phyloP scores from a whole-genome alignment of 2,329 filamentous ascomycete species.

The Neoascochyta sp. region DNA sequence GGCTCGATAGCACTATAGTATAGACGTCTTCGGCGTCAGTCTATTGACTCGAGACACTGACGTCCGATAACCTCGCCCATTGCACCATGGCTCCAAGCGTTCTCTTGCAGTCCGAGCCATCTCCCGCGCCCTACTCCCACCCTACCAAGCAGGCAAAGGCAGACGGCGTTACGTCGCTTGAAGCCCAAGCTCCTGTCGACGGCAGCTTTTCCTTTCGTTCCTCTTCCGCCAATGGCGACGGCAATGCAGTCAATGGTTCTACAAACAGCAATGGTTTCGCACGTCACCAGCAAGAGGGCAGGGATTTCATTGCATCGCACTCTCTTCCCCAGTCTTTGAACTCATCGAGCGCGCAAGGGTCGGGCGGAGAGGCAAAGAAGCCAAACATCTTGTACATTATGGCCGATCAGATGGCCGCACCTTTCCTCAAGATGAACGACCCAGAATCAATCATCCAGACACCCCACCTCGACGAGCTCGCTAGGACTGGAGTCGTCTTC shows the following conservation, averaged over 20 bases:
- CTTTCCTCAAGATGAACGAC: constrained; percentile 89
- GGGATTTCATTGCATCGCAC: constrained; percentile 26
- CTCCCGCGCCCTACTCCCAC: constrained; percentile 13
- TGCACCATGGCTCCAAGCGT: constrained; percentile 30
- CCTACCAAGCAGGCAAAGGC: constrained; percentile 16
- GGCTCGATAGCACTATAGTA: too few relatives aligned
- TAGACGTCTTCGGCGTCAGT: too few relatives aligned
- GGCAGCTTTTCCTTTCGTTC: constrained; percentile 14
- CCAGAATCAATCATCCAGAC: constrained; percentile 85
- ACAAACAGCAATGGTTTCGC: constrained; percentile 10
- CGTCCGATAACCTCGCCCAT: neutral
- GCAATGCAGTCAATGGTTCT: constrained; percentile 13
- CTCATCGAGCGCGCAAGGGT: constrained; percentile 26
- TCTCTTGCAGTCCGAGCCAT: constrained; percentile 24
- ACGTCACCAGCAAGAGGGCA: constrained; percentile 13
- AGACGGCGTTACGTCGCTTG: constrained; percentile 18
- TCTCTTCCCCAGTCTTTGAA: constrained; percentile 18
- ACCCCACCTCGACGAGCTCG: constrained; percentile 80
- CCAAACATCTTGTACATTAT: constrained; percentile 91
- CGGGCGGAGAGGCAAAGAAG: constrained; percentile 34
- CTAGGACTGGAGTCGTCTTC: constrained; percentile 79
- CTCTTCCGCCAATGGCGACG: constrained; percentile 12
- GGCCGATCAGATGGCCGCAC: constrained; percentile 91
- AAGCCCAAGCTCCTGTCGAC: constrained; percentile 20
- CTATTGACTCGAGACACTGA: neutral